Base-by-base conservation (phyloP, 495 filamentous ascomycete genomes). In the Podospora tetraspora region DNA sequence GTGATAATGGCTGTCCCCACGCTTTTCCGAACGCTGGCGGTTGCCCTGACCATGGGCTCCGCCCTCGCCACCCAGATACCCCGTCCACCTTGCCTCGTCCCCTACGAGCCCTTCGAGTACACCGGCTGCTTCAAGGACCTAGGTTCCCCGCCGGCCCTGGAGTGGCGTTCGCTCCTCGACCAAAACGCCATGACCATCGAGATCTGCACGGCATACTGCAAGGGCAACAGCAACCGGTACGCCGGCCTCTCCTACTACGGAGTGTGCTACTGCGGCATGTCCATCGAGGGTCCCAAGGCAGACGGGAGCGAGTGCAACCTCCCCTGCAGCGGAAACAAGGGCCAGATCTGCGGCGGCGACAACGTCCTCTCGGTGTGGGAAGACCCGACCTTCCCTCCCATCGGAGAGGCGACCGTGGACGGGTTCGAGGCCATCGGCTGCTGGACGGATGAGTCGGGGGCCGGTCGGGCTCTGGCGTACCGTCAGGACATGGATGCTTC, bases 201-300 rank as follows among this genome's bases (percentile, higher is more conserved):
- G 76, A 75, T 66, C 23, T 86, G 85, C 68, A 78, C 80, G 57
- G 78, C 83, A 62, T 79, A 79, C 63, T 87, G 85, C 78, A 87
- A 86, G 75, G 84, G 81, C 66, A 86, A 86, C 72, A 77, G 78
- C 66, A 86, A 82, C 66, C 77, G 84, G 21, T 84, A 86, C 62
- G 85, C 85, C 60, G 85, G 85, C 60, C 72, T 87, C 5, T 80
- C 84, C 71, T 87, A 86, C 72, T 83, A 83, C 68, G 83, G 80
- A 61, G 77, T 82, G 70, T 87, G 85, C 75, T 85, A 78, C 74
- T 86, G 85, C 69, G 84, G 84, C 43, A 67, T 77, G 57, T 81
- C 83, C 23, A 76, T 86, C 68, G 68, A 73, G 59, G 78, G 79
- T 12, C 60, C 73, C 23, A 52, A 66, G 59, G 62, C 74, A 8